Conservation (phyloP, 257 asterid genomes). For the Avicennia marina region DNA sequence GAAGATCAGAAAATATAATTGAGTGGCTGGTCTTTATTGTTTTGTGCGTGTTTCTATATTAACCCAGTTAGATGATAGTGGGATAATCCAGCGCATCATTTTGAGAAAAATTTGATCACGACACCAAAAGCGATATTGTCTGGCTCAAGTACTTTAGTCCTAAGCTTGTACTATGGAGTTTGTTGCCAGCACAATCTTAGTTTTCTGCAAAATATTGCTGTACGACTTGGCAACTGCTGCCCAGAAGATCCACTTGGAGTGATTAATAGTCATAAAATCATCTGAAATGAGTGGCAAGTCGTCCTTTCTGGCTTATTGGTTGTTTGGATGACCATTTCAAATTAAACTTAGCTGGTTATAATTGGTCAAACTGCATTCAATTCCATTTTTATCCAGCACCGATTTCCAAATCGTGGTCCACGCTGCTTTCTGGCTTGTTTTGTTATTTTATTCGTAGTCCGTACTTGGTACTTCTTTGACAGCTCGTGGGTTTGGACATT, state of each 20-base stretch:
- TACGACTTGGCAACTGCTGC: conserved; percentile 5
- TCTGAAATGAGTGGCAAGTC: neutral
- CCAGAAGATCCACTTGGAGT: neutral
- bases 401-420: too few species aligned
- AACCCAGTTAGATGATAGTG: conserved; percentile 6
- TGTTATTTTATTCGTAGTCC: too few species aligned
- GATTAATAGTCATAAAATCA: neutral
- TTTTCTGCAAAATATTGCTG: neutral
- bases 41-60: neutral
- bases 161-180: neutral
- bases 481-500: too few species aligned
- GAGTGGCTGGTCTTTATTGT: neutral
- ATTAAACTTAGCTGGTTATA: neutral
- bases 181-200: conserved; percentile 10
- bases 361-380: neutral
- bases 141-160: neutral
- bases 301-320: neutral
- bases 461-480: too few species aligned
- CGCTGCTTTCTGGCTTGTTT: too few species aligned
- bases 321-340: neutral
- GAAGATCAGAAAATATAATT: too few species aligned
- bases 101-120: neutral
- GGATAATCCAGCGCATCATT: neutral
- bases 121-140: neutral
- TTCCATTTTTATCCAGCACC: neutral